Base-by-base conservation (phyloP, 352 stramenopile genomes). In the Phytophthora lateralis region DNA sequence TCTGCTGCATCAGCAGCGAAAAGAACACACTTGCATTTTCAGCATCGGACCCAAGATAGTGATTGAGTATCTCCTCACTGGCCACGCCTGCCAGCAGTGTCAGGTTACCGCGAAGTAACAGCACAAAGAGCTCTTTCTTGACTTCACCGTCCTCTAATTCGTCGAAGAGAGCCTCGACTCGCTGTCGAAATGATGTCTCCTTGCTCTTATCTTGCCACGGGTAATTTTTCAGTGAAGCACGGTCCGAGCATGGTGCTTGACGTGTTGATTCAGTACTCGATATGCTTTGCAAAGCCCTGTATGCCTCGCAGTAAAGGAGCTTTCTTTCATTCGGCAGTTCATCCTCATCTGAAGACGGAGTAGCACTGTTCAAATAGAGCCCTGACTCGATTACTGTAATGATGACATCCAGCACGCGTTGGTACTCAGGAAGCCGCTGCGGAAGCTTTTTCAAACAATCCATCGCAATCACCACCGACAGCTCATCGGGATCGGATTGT, bases 371-470 rank as follows among this genome's bases (percentile, higher is more conserved):
- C 17, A 75, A 20, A 35, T 67, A 88, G 7, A 91, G 49, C 0
- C 74, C 81, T 7, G 74, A 71, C 52, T 89, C 80, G 17, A 93
- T 14, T 9, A 91, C 46, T 20, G 38, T 38, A 20, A 89, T 66
- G 11, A 80, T 68, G 15, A 89, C 73, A 35, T 85, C 72, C 17
- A 93, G 53, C 29, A 90, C 70, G 5, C 78, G 82, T 18, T 65
- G 71, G 63, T 90, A 90, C n/a, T 76, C 69, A 43, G 84, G 84
- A 2, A 93, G 67, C 14, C 61, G 69, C 1, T 65, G 26, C 0
- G 82, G 62, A 27, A 93, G 64, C 17, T 89, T 84, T 39, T 77
- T 80, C 15, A 93, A 55, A 52, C 84, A 93, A 43, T 93, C 82
- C 49, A 93, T 66, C 3, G 84, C 84, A 38, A 93, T 88, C 2